A percentile compares a stretch with the other conserved stretches of the same genome.
These are phyloP conservation scores for Scutellaria galericulata DNA, from an alignment of 257 asterid genomes.

Conservation along the genomic window DNA sequence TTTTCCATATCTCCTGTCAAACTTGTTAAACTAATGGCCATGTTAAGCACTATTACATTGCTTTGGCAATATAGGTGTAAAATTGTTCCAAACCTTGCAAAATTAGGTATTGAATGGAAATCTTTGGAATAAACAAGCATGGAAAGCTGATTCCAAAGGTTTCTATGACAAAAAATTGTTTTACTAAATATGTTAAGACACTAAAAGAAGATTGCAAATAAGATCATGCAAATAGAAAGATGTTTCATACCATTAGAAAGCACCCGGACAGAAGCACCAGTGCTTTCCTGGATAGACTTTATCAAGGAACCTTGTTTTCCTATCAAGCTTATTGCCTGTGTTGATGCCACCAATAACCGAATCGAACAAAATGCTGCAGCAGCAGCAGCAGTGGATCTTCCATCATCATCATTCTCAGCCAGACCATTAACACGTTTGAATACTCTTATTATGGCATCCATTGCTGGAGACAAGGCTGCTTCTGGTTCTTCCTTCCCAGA, in stretches of 20 bases:
- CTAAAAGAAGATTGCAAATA: conserved; percentile 12
- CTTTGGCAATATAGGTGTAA: no score
- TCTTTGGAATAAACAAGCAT: not conserved
- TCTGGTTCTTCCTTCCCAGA: conserved; percentile 89
- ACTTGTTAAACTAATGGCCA: not conserved
- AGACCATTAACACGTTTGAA: conserved; percentile 69
- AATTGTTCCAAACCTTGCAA: no score
- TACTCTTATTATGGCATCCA: conserved; percentile 73
- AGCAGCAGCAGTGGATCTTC: conserved; percentile 40
- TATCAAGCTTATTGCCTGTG: conserved; percentile 79
- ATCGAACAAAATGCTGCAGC: conserved; percentile 63
- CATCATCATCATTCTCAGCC: conserved; percentile 52
- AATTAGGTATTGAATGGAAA: no score
- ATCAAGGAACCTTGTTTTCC: conserved; percentile 81
- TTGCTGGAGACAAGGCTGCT: conserved; percentile 66
- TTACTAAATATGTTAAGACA: not conserved
- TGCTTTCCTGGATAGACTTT: conserved; percentile 73
- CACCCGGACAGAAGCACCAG: conserved; percentile 69
- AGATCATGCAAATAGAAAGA: conserved; percentile 1
- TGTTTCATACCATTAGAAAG: conserved; percentile 57
- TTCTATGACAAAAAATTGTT: not conserved
- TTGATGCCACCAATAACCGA: conserved; percentile 68
- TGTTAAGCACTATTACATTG: not conserved
- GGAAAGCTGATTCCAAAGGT: conserved; percentile 7
- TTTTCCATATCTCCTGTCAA: not conserved